These are phyloP conservation scores for Oryza punctata DNA, from an alignment of 176 grass and related monocot species.

Conservation along the genomic window DNA sequence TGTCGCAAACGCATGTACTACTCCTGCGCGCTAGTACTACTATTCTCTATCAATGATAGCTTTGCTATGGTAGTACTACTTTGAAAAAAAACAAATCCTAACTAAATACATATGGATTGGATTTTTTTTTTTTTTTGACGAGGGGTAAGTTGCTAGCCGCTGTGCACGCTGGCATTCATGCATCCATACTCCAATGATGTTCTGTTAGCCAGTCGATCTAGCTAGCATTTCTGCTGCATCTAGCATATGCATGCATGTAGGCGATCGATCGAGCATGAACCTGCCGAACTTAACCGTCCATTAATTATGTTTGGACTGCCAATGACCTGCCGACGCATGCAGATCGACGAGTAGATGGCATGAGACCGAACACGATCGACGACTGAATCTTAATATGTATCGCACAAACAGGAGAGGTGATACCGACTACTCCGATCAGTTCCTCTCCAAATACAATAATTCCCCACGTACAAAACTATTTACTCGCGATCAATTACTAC, in stretches of 20 bases:
- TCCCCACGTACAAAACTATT: not conserved
- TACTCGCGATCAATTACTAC: not conserved
- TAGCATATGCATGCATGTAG: not conserved
- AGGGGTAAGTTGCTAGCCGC: no score
- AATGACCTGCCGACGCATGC: constrained; percentile 11
- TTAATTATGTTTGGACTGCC: not conserved
- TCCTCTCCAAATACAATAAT: not conserved
- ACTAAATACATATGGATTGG: no score
- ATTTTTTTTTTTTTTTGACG: no score
- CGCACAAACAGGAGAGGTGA: not conserved
- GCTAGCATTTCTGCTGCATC: not conserved
- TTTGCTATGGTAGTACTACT: no score
- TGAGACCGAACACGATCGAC: not conserved
- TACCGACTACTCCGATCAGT: not conserved
- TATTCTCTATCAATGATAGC: not conserved
- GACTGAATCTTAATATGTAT: not conserved
- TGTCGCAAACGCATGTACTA: not conserved
- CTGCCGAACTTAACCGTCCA: not conserved
- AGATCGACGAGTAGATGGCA: not conserved
- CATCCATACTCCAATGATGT: constrained; percentile 11
- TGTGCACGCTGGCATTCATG: not conserved
- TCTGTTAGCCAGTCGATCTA: not conserved
- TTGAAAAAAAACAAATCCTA: no score
- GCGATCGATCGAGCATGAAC: not conserved
- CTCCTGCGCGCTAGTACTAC: not conserved